Base-by-base conservation (phyloP, 2,329 filamentous ascomycete genomes). In the Emmonsiellopsis sp. region DNA sequence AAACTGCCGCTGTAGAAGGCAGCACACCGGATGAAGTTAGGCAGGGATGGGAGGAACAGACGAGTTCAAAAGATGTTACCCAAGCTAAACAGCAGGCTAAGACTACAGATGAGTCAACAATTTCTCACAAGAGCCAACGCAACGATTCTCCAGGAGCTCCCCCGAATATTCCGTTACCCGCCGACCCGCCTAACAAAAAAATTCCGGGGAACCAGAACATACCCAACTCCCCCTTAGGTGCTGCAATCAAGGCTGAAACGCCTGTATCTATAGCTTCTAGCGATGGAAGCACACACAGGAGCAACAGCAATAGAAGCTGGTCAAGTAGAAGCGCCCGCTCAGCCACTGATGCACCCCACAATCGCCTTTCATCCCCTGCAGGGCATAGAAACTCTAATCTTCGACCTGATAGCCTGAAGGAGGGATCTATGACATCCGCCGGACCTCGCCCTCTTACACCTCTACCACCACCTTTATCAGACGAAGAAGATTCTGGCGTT, bases 111-210 rank as follows among this genome's bases (percentile, higher is more conserved):
- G 34, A 3, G 8, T n/a, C 53, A 20, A 45, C 30, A 20, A 11
- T 30, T 42, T 16, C 31, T 13, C 31, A 38, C n/a, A 55, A 37
- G 48, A 34, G 48, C 31, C 51, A 41, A 31, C 34, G 41, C 32
- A 56, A 54, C 35, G 52, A 54, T 13, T 13, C 41, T 13, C 58
- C 56, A 35, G 40, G 53, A n/a, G 40, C 54, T 26, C 57, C 59
- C 31, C 61, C 61, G 15, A 51, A 47, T 5, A 55, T 62, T 31
- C 61, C 60, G 9, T 54, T 63, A 31, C 61, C 61, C 2, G 51
- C 52, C 10, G 56, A 60, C 43, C 61, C 61, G n/a, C 59, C 60
- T 38, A 50, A 37, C 47, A 49, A 31, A 46, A 50, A 13, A 16
- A 2, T 35, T 11, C 15, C 20, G 7, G 30, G n/a, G 9, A 40